These are phyloP conservation scores for Prunus armeniaca DNA, from an alignment of 306 rosid genomes.

Conservation along the genomic window DNA sequence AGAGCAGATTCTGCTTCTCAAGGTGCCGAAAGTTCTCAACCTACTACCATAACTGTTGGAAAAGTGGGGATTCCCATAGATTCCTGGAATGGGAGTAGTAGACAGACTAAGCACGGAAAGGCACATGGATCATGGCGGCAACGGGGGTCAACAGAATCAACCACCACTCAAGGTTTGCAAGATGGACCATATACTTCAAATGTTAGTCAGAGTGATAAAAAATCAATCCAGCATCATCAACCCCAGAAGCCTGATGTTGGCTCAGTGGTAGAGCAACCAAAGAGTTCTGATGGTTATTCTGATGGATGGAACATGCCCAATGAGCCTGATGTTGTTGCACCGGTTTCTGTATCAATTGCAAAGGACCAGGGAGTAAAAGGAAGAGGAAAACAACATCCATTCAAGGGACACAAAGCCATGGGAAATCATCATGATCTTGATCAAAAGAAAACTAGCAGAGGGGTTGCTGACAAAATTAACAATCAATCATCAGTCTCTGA, in stretches of 20 bases:
- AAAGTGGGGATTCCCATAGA: conserved; percentile 47
- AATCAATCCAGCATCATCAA: conserved; percentile 36
- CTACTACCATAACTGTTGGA: conserved; percentile 37
- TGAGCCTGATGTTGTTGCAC: conserved; percentile 37
- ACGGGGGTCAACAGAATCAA: conserved; percentile 48
- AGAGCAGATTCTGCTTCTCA: conserved; percentile 44
- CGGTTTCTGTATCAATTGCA: conserved; percentile 31
- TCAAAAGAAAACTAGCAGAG: conserved; percentile 39
- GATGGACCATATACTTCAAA: conserved; percentile 40
- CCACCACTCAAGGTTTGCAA: conserved; percentile 41
- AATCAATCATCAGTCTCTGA: conserved; percentile 36
- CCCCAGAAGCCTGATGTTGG: conserved; percentile 35
- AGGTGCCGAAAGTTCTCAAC: conserved; percentile 31
- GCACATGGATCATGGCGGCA: conserved; percentile 67
- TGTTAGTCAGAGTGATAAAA: conserved; percentile 36
- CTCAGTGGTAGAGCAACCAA: conserved; percentile 46
- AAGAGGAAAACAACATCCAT: conserved; percentile 53
- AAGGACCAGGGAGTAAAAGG: conserved; percentile 53
- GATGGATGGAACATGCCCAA: conserved; percentile 46
- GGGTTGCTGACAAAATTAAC: conserved; percentile 41
- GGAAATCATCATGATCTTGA: conserved; percentile 53
- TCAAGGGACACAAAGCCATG: conserved; percentile 55
- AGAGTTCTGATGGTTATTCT: conserved; percentile 37
- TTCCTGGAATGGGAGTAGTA: conserved; percentile 50
- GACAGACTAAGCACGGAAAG: conserved; percentile 70